A percentile compares a stretch with the other conserved stretches of the same genome.
These are phyloP conservation scores for Penicillium brasilianum DNA, from an alignment of 2,329 filamentous ascomycete species.

Conservation along the genomic window DNA sequence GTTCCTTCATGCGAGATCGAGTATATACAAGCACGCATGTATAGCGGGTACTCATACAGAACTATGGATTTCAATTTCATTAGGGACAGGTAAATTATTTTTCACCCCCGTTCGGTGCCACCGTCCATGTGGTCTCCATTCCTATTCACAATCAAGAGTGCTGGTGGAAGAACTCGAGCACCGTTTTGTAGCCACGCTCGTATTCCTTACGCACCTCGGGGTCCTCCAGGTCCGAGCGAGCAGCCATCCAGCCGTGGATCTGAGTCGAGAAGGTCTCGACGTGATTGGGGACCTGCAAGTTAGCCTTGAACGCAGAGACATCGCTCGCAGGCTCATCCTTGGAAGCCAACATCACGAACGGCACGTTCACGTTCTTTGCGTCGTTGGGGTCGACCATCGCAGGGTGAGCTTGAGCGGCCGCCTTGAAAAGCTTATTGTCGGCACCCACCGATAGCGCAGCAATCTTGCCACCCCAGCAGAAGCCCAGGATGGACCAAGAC, in stretches of 20 bases:
- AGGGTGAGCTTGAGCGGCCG: constrained; percentile 61
- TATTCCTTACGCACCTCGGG: constrained; percentile 49
- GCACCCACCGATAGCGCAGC: constrained; percentile 58
- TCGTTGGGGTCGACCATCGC: constrained; percentile 66
- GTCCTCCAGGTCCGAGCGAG: constrained; percentile 47
- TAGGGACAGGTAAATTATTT: too few species aligned
- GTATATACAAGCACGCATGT: neutral
- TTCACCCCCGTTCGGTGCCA: too few species aligned
- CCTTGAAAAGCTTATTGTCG: constrained; percentile 60
- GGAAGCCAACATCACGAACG: constrained; percentile 62
- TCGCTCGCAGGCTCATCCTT: constrained; percentile 61
- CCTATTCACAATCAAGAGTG: constrained; percentile 38
- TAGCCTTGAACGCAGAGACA: constrained; percentile 46
- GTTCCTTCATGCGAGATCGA: neutral
- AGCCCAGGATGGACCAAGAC: constrained; percentile 65
- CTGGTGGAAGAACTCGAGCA: constrained; percentile 49
- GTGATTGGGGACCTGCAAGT: constrained; percentile 46
- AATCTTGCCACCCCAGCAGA: constrained; percentile 66
- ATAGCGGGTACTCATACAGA: neutral
- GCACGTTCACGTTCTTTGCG: constrained; percentile 60
- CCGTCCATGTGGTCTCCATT: too few species aligned
- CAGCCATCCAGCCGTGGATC: constrained; percentile 56
- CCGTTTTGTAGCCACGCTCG: constrained; percentile 49
- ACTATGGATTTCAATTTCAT: neutral
- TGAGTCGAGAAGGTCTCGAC: constrained; percentile 52